Base-by-base conservation (phyloP, 306 rosid genomes). In the Cicer pinnatifidum region DNA sequence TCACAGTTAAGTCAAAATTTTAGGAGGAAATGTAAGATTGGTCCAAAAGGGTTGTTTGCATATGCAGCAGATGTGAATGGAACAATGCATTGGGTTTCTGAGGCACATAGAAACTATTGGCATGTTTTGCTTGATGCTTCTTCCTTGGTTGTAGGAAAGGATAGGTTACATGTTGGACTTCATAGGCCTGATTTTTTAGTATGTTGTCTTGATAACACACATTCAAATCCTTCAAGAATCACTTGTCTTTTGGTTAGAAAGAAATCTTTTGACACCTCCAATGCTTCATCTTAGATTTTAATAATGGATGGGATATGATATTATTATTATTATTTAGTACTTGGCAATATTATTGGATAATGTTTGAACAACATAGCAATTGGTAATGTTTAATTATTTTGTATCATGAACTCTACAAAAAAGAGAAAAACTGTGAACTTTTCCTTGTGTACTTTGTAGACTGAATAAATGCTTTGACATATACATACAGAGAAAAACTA, bases 111-210 rank as follows among this genome's bases (percentile, higher is more conserved):
- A 67, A 89, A 82, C 83, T 83, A 84, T 1, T 89, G 97, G 96
- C 97, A 91, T 61, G 97, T 89, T 64, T 87, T 91, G 82, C 93
- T 91, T 40, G 97, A 91, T 80, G 96, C 97, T 6, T 77, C 93
- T 37, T 83, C 78, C 9, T 71, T 84, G 33, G 90, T 84, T 44
- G 82, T 92, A 17, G 96, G 93, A 16, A 80, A 75, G 64, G 93
- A 89, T 41, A 76, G 52, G 81, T 61, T 89, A 33, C 84, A 86
- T 69, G 90, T 90, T 63, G 85, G 83, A 6, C 96, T 81, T 44
- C 91, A 89, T 50, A 80, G 90, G 81, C 97, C 97, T 37, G 91
- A 92, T 67, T 90, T 88, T 57, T 85, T 89, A 75, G 80, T 88
- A 48, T 92, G 87, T 78, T 85, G 86, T 56, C 85, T 92, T 9